Evolutionary conservation across 2,329 filamentous ascomycete species (phyloP).

Genomic region (Cladophialophora chaetospira): DNA sequence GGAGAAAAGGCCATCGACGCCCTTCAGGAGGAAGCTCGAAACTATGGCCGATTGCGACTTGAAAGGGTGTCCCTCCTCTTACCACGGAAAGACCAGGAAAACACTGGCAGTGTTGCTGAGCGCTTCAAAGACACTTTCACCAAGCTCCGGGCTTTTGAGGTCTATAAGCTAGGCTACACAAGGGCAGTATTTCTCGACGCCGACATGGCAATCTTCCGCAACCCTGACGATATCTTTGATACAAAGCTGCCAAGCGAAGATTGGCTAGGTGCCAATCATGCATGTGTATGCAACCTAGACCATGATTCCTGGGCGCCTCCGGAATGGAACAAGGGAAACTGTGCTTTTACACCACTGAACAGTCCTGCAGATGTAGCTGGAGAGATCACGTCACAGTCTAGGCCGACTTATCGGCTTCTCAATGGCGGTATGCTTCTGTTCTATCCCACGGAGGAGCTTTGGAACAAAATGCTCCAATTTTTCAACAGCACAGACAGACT

Average conservation of each 20-base stretch:
- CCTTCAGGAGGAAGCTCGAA: constrained; percentile 45
- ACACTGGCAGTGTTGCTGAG: constrained; percentile 48
- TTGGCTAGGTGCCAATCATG: constrained; percentile 38
- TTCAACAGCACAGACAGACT: constrained; percentile 44
- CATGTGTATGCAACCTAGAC: constrained; percentile 36
- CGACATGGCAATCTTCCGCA: constrained; percentile 52
- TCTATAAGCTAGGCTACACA: constrained; percentile 40
- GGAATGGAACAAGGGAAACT: constrained; percentile 53
- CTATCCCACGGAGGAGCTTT: constrained; percentile 44
- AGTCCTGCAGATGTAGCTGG: constrained; percentile 36
- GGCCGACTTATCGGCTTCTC: constrained; percentile 49
- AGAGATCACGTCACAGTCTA: constrained; percentile 21
- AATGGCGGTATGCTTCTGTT: constrained; percentile 54
- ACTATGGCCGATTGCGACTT: constrained; percentile 44
- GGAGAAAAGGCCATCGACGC: constrained; percentile 43
- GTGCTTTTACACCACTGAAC: constrained; percentile 41
- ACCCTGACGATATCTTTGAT: constrained; percentile 51
- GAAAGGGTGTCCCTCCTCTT: constrained; percentile 46
- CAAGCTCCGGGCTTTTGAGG: constrained; percentile 56
- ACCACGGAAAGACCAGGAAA: constrained; percentile 37
- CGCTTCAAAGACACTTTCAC: constrained; percentile 59
- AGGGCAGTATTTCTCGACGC: constrained; percentile 55
- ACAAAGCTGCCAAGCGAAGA: constrained; percentile 40
- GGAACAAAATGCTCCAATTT: constrained; percentile 43
- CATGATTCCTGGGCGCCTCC: constrained; percentile 52